Evolutionary conservation across 331 rosid species (phyloP), one percentile per base, ranked within the genome.

Genomic region (Pyracantha coccinea): DNA sequence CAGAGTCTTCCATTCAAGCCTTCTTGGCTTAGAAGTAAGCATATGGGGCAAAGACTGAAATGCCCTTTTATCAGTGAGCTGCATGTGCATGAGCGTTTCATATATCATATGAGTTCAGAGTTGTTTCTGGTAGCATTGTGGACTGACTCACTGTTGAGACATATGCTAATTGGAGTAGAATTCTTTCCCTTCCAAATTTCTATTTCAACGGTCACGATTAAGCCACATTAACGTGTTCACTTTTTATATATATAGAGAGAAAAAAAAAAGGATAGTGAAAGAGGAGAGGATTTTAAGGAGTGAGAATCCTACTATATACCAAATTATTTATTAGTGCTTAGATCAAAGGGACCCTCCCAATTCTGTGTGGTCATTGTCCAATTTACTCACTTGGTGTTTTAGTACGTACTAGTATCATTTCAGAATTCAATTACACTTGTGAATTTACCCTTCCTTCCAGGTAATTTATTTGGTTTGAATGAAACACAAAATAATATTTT

Each of bases 1-100:
- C 68, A 20, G 41, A 41, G 68, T 15, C 68, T 50, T 41, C 47
- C 60, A 28, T 77, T 25, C 69, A 58, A 59, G 53, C 80, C 72
- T 50, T 73, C 89, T 83, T 86, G 78, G 87, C 92, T 88, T 83
- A 67, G 72, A 88, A 88, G 87, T 81, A 15, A 82, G 23, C 54
- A 10, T 44, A 62, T 55, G 16, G 7, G 2, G 2, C 7, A 54
- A 67, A 70, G 69, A 75, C 78, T n/a, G 15, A 0, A 76, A 54
- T 73, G 75, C 72, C 80, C 84, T 63, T 28, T 47, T 4, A 52
- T 19, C 20, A n/a, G 3, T 31, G 64, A 53, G n/a, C 29, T 55
- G 41, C n/a, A 10, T 7, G 6, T 44, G 17, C 50, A 44, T 44
- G 50, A 44, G 6, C 6, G 50, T 44, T 44, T 44, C 50, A 44